Conservation (phyloP, 768 basidiomycete genomes). For the Rhizopogon rudus region DNA sequence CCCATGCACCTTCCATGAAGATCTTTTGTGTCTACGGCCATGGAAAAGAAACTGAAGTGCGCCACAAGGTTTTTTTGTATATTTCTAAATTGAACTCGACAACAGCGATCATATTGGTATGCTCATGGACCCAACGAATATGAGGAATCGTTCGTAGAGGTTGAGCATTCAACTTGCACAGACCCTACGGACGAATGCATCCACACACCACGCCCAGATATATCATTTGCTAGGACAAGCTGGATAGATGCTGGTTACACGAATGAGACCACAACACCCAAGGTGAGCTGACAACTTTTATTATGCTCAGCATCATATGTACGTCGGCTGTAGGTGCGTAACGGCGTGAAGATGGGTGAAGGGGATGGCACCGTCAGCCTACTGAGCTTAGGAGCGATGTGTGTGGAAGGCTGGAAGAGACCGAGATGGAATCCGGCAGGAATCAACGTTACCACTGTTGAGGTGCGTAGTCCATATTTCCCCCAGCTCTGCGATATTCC, state of each 20-base stretch:
- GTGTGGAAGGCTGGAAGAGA: slow-evolving; percentile 90
- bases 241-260: slow-evolving; percentile 88
- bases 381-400: slow-evolving; percentile 91
- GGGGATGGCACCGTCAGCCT: slow-evolving; percentile 93
- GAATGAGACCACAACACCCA: slow-evolving; percentile 53
- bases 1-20: slow-evolving; percentile 87
- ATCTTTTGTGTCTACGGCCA: slow-evolving; percentile 93
- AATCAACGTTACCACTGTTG: slow-evolving; percentile 83
- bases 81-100: background rate
- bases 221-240: slow-evolving; percentile 51
- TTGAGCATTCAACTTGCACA: slow-evolving; percentile 36
- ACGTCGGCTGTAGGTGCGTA: slow-evolving; percentile 43
- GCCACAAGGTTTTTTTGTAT: slow-evolving; percentile 11
- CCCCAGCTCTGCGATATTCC: background rate
- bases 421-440: slow-evolving; percentile 87
- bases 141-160: slow-evolving; percentile 51
- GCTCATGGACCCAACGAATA: slow-evolving; percentile 64
- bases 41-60: slow-evolving; percentile 91
- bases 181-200: slow-evolving; percentile 40
- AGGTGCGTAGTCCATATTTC: slow-evolving; percentile 44
- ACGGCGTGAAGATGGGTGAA: slow-evolving; percentile 90
- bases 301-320: background rate
- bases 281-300: slow-evolving; percentile 29
- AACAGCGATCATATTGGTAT: slow-evolving; percentile 45
- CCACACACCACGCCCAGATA: slow-evolving; percentile 37